Percentiles rank a stretch among this genome's conserved stretches.
Evolutionary conservation across 75 land plant species (phyloP).

Genomic region (Azolla pinnata): DNA sequence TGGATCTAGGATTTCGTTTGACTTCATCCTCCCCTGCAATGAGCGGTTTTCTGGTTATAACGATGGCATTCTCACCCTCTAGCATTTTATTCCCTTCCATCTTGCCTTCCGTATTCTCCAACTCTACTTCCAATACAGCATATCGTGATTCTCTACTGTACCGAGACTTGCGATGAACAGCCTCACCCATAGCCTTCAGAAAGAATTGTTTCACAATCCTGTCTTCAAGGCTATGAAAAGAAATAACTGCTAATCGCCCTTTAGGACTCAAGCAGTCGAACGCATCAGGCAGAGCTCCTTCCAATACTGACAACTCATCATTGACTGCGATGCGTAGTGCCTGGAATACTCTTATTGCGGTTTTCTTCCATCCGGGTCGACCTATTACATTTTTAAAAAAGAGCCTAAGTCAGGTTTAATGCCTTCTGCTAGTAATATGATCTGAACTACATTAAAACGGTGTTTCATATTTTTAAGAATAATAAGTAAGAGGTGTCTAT

Average conservation of each 20-base stretch:
- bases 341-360: constrained; percentile 86
- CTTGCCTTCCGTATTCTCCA: constrained; percentile 5
- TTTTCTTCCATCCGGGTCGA: constrained; percentile 85
- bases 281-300: constrained; percentile 53
- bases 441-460: neutral
- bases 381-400: too few relatives aligned
- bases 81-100: constrained; percentile 47
- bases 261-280: constrained; percentile 65
- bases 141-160: constrained; percentile 2
- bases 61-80: constrained; percentile 40
- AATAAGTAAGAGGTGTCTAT: too few relatives aligned
- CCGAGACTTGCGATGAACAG: constrained; percentile 2
- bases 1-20: constrained; percentile 49
- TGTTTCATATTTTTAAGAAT: too few relatives aligned
- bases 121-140: neutral
- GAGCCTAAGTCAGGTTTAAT: too few relatives aligned
- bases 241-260: constrained; percentile 90
- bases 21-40: constrained; percentile 65
- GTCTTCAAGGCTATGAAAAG: constrained; percentile 98
- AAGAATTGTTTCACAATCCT: constrained; percentile 85
- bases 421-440: too few relatives aligned
- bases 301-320: constrained; percentile 70
- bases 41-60: constrained; percentile 78
- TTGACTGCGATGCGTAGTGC: constrained; percentile 96
- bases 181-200: constrained; percentile 39